These are phyloP conservation scores for Citrus australasica DNA, from an alignment of 345 rosid genomes.

Conservation along the genomic window DNA sequence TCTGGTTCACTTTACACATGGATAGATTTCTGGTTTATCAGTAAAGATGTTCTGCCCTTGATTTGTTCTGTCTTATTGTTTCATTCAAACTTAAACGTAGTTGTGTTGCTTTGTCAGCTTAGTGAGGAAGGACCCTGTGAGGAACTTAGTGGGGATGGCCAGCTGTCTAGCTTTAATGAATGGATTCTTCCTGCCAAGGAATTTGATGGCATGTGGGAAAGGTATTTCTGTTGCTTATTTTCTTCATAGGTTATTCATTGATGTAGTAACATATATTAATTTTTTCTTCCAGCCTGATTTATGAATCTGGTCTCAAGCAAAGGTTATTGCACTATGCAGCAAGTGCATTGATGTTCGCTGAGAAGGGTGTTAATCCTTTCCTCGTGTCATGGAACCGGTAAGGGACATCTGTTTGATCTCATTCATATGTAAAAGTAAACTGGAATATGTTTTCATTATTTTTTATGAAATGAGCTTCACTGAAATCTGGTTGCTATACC, in stretches of 20 bases:
- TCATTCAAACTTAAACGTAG: neutral
- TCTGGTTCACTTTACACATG: neutral
- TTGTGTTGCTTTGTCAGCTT: slow-evolving; percentile 48
- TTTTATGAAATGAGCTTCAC: neutral
- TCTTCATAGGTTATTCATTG: slow-evolving; percentile 2
- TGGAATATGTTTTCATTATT: neutral
- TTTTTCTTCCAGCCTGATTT: slow-evolving; percentile 66
- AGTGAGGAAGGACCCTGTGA: slow-evolving; percentile 97
- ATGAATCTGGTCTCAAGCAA: slow-evolving; percentile 93
- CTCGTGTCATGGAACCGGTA: slow-evolving; percentile 97
- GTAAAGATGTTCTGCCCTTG: slow-evolving; percentile 1
- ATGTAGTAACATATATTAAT: slow-evolving; percentile 1
- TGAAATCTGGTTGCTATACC: neutral
- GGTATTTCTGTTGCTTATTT: slow-evolving; percentile 41
- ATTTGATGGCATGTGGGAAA: slow-evolving; percentile 99
- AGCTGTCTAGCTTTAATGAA: slow-evolving; percentile 84
- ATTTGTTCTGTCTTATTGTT: neutral
- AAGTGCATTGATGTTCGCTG: slow-evolving; percentile 86
- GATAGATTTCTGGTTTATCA: neutral
- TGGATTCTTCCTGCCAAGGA: slow-evolving; percentile 98
- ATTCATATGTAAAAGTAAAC: neutral
- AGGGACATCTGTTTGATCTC: slow-evolving; percentile 16
- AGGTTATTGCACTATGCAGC: slow-evolving; percentile 85
- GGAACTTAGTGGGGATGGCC: slow-evolving; percentile 73
- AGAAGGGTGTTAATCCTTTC: slow-evolving; percentile 86